Percentiles rank a stretch among this genome's conserved stretches.
phyloP scores from a whole-genome alignment of 1,284 basidiomycete genomes.

The Marasmius sp. region DNA sequence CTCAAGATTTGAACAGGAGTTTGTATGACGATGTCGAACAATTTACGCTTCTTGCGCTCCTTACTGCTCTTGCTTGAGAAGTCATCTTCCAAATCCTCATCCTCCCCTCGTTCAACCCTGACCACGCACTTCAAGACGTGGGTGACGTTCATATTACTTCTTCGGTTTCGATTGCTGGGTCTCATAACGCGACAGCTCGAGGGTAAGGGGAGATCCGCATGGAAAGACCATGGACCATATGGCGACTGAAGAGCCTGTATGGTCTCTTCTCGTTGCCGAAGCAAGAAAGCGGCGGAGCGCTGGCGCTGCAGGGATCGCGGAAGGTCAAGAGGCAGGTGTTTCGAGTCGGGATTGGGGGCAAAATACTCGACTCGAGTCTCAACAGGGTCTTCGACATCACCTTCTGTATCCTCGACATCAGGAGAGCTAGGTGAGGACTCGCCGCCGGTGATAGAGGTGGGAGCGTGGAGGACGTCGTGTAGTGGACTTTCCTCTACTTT shows the following conservation, averaged over 20 bases:
- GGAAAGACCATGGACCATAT: conserved; percentile 68
- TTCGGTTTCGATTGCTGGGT: conserved; percentile 76
- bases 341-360: not conserved
- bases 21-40: conserved; percentile 92
- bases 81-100: conserved; percentile 22
- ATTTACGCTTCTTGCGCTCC: conserved; percentile 69
- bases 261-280: conserved; percentile 36
- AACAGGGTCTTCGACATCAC: not conserved
- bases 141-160: conserved; percentile 76
- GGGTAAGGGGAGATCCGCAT: conserved; percentile 57
- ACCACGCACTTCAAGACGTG: conserved; percentile 86
- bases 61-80: conserved; percentile 44
- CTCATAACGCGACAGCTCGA: conserved; percentile 58
- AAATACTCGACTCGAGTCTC: not conserved
- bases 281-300: conserved; percentile 51
- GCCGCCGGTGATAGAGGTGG: not conserved
- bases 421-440: not conserved
- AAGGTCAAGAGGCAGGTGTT: not conserved
- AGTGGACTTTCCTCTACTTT: not conserved
- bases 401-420: not conserved
- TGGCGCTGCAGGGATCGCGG: conserved; percentile 52
- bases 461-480: not conserved
- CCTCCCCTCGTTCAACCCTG: conserved; percentile 82
- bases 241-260: not conserved
- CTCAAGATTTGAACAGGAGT: conserved; percentile 79